Conservation (phyloP, 2,329 filamentous ascomycete genomes). For the Lecanicillium sp. region DNA sequence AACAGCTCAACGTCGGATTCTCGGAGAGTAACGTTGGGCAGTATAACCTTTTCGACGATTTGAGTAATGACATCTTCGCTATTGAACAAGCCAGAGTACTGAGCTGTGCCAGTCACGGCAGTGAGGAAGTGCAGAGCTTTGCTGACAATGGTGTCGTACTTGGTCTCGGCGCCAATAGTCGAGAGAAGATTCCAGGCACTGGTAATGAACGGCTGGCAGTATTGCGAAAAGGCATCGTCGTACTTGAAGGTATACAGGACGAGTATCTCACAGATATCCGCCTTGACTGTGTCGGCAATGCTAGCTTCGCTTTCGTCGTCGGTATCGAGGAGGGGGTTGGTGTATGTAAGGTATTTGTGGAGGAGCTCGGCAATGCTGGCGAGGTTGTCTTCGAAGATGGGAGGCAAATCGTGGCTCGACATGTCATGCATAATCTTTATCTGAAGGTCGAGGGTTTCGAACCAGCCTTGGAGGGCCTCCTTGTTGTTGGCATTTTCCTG, state of each 20-base stretch:
- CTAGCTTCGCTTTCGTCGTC: slow-evolving; percentile 87
- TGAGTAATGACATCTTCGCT: slow-evolving; percentile 69
- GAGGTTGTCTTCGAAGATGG: slow-evolving; percentile 87
- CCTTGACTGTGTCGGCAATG: slow-evolving; percentile 76
- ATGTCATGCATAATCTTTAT: slow-evolving; percentile 93
- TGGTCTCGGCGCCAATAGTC: slow-evolving; percentile 75
- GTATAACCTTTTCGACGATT: slow-evolving; percentile 90
- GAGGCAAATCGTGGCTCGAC: slow-evolving; percentile 93
- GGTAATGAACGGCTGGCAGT: slow-evolving; percentile 76
- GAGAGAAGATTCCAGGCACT: slow-evolving; percentile 90
- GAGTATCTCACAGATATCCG: slow-evolving; percentile 85
- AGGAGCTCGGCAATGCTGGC: slow-evolving; percentile 67
- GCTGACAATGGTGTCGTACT: slow-evolving; percentile 91
- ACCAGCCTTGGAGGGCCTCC: slow-evolving; percentile 64
- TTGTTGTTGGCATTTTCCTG: slow-evolving; percentile 69
- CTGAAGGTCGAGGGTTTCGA: slow-evolving; percentile 78
- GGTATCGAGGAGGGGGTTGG: slow-evolving; percentile 73
- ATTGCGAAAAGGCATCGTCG: slow-evolving; percentile 81
- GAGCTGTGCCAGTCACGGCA: slow-evolving; percentile 68
- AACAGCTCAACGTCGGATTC: slow-evolving; percentile 95
- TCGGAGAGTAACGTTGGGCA: slow-evolving; percentile 85
- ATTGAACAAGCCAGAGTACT: slow-evolving; percentile 81
- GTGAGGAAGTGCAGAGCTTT: slow-evolving; percentile 92
- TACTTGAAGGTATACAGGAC: slow-evolving; percentile 92
- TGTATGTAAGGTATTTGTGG: slow-evolving; percentile 88